Percentiles rank a stretch among this genome's conserved stretches.
These are phyloP conservation scores for Penicillium samsonianum DNA, from an alignment of 495 filamentous ascomycete genomes.

Conservation along the genomic window DNA sequence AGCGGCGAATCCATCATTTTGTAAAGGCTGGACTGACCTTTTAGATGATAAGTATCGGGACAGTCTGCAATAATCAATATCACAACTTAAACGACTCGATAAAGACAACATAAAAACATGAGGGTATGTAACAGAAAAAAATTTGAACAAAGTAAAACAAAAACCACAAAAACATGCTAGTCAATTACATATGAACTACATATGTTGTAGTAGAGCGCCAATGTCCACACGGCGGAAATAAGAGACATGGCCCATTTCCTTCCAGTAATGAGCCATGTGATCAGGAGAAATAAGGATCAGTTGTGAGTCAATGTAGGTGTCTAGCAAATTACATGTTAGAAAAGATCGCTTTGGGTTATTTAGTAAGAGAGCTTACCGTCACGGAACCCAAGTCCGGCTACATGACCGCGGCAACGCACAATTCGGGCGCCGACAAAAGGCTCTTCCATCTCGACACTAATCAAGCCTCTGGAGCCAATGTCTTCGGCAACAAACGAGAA, in stretches of 20 bases:
- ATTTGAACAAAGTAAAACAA: neutral
- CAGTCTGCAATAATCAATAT: no score
- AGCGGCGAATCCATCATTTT: no score
- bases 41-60: no score
- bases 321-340: constrained; percentile 38
- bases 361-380: constrained; percentile 55
- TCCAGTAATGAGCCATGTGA: constrained; percentile 81
- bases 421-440: constrained; percentile 73
- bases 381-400: constrained; percentile 68
- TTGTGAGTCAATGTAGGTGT: constrained; percentile 70
- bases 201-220: constrained; percentile 46
- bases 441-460: constrained; percentile 62
- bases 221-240: constrained; percentile 80
- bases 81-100: neutral
- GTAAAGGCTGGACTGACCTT: no score
- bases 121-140: constrained; percentile 15
- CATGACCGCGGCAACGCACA: constrained; percentile 74
- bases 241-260: constrained; percentile 73
- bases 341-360: neutral
- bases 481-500: constrained; percentile 77
- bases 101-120: neutral
- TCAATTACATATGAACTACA: constrained; percentile 60
- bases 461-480: constrained; percentile 61
- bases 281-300: constrained; percentile 78
- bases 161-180: neutral